These are phyloP conservation scores for Closterium sp. DNA, from an alignment of 139 green algal genomes.

Conservation along the genomic window DNA sequence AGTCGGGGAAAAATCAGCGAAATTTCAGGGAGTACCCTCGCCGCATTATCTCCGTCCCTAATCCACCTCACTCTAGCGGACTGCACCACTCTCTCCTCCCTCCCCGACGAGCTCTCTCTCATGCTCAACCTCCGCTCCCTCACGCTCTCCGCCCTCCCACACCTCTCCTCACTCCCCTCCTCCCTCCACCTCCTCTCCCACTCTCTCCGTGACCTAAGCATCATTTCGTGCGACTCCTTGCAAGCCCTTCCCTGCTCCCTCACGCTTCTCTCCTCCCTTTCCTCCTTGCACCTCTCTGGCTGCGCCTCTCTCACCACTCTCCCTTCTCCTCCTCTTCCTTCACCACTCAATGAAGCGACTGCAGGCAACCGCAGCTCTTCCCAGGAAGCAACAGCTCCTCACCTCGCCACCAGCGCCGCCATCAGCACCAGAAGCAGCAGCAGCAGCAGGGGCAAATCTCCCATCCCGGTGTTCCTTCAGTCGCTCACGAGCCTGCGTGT, in stretches of 20 bases:
- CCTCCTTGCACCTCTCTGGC: neutral
- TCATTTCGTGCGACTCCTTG: neutral
- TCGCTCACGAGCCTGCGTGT: neutral
- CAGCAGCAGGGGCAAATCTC: neutral
- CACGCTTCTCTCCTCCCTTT: neutral
- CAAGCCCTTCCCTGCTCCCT: neutral
- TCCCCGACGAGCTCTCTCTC: neutral
- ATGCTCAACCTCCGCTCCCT: neutral
- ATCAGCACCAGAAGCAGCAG: neutral
- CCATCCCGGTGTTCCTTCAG: neutral
- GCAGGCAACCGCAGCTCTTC: neutral
- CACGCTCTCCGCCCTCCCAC: neutral
- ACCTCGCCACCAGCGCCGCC: neutral
- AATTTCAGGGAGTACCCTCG: neutral
- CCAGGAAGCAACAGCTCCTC: neutral
- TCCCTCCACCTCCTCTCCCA: neutral
- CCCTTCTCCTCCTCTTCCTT: neutral
- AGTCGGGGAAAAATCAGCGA: neutral
- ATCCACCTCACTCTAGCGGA: neutral
- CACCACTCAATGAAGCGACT: neutral
- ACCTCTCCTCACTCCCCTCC: neutral
- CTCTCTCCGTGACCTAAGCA: neutral
- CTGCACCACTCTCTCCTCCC: neutral
- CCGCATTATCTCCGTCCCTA: neutral
- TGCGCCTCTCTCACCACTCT: neutral